Conservation (phyloP, 805 yeast species). For the Wickerhamiella musiphila region DNA sequence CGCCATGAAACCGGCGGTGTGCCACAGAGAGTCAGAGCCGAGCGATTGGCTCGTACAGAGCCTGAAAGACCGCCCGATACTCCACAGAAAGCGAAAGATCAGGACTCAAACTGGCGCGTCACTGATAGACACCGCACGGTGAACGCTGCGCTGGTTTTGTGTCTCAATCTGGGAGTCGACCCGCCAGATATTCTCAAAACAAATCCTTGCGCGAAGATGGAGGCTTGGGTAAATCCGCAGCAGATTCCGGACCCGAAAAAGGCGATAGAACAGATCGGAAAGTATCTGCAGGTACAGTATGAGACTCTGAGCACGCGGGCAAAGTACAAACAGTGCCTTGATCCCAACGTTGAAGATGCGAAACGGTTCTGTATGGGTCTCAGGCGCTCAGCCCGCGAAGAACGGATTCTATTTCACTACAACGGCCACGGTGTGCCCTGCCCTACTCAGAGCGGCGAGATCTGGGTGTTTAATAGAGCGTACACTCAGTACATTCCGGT, state of each 20-base stretch:
- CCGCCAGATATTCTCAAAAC: slow-evolving; percentile 93
- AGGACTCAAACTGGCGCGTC: slow-evolving; percentile 67
- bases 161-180: slow-evolving; percentile 86
- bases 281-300: slow-evolving; percentile 70
- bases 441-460: slow-evolving; percentile 90
- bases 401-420: slow-evolving; percentile 81
- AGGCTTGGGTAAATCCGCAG: slow-evolving; percentile 87
- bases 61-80: slow-evolving; percentile 10
- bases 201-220: slow-evolving; percentile 78
- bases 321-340: slow-evolving; percentile 75
- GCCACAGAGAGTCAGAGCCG: no score
- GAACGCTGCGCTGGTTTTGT: slow-evolving; percentile 78
- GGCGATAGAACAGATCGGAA: slow-evolving; percentile 83
- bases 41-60: not conserved
- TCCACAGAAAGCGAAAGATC: slow-evolving; percentile 29
- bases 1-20: slow-evolving; percentile 82
- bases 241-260: slow-evolving; percentile 69
- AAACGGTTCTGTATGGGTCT: slow-evolving; percentile 80
- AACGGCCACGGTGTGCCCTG: slow-evolving; percentile 98
- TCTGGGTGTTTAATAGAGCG: slow-evolving; percentile 95
- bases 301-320: slow-evolving; percentile 78
- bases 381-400: slow-evolving; percentile 83
- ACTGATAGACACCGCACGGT: slow-evolving; percentile 84
- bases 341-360: slow-evolving; percentile 90
- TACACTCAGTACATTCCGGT: slow-evolving; percentile 96